Evolutionary conservation across 306 rosid genomes (phyloP).

Genomic region (Vigna trinervia): DNA sequence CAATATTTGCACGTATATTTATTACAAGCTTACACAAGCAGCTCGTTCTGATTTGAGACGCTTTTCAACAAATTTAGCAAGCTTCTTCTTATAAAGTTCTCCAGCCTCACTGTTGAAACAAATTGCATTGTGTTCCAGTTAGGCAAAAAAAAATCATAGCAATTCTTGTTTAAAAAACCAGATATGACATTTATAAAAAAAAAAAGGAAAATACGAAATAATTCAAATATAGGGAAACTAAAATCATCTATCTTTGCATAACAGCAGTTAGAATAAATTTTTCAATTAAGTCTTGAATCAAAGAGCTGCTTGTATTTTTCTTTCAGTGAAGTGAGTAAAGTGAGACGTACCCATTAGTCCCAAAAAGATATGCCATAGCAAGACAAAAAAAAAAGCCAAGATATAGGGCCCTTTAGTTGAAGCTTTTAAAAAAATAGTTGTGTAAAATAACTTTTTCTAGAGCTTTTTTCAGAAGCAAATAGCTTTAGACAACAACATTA

Average conservation of each 20-base stretch:
- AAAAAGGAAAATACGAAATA: too few relatives aligned
- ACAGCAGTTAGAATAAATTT: too few relatives aligned
- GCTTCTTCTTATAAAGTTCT: conserved; percentile 86
- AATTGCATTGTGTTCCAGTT: conserved; percentile 39
- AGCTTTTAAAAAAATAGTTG: background rate
- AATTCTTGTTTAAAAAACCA: background rate
- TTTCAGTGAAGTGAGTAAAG: too few relatives aligned
- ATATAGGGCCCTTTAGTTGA: background rate
- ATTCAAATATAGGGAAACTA: too few relatives aligned
- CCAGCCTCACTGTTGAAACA: conserved; percentile 76
- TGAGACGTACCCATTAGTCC: background rate
- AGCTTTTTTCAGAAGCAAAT: background rate
- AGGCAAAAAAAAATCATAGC: conserved; percentile 24
- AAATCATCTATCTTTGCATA: too few relatives aligned
- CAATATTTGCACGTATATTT: conserved; percentile 10
- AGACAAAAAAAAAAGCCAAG: background rate
- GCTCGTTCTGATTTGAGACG: conserved; percentile 94
- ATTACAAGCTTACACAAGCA: conserved; percentile 82
- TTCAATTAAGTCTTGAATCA: too few relatives aligned
- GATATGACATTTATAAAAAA: too few relatives aligned
- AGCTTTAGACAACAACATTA: background rate
- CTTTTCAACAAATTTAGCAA: conserved; percentile 85
- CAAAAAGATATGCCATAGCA: background rate
- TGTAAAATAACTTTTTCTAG: background rate
- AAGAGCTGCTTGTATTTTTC: too few relatives aligned